Evolutionary conservation across 495 filamentous ascomycete genomes (phyloP), one percentile per base, ranked within the genome.

Genomic region (Penicillium diatomitis): DNA sequence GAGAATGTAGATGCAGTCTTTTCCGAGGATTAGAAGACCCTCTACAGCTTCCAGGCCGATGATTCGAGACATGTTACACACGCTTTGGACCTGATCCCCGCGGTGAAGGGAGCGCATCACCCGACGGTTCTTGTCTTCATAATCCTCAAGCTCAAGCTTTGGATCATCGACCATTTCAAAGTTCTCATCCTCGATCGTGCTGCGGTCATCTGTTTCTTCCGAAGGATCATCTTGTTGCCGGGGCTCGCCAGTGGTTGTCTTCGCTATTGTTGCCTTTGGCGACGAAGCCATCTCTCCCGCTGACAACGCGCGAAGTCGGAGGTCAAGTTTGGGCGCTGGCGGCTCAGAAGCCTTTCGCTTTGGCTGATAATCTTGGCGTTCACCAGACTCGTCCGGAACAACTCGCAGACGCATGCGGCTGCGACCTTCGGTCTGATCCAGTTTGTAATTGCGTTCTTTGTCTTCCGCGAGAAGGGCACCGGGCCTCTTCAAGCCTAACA

Each of bases 121-220:
- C 66, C 94, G 96, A 10, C 92, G 75, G 58, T 98, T 96, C 70
- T 95, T 96, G 61, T 98, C 92, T 67, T 97, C 92, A 57, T 88
- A 95, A 8, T 82, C 83, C 47, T 94, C 91, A 10, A 87, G 78
- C 41, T 83, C 87, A 41, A 87, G 81, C n/a, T 80, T 79, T 5
- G 84, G 83, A 49, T 96, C 90, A 50, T 95, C 88, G 36, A 98
- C 83, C 57, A 98, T 79, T 67, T 98, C 92, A 55, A 91, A 98
- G 46, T 90, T 91, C 44, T 96, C 92, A 46, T 95, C 90, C 3
- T 80, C 70, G 6, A 12, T 12, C 3, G 12, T 27, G 6, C 41
- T 44, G 10, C 31, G 41, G 27, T 44, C 29, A 12, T 33, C 64
- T 6, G 44, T 60, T 39, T 76, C 70, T 32, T 77, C 76, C 1